phyloP scores from a whole-genome alignment of 371 early-diverging fungal species.

The Sporodiniella umbellata region DNA sequence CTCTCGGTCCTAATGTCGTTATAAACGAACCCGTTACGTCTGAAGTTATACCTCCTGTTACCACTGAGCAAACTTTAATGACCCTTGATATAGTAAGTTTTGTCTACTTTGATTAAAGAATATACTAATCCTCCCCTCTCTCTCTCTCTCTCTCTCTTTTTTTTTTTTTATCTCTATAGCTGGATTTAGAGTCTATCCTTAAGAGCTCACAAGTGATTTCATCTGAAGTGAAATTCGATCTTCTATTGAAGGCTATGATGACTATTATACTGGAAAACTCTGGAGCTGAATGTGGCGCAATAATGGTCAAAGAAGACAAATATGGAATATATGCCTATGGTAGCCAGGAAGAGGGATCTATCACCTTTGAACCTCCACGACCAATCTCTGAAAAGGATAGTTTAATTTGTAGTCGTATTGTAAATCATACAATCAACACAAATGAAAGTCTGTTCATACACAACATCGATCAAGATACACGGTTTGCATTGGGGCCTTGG shows the following conservation, averaged over 20 bases:
- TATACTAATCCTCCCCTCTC: no score
- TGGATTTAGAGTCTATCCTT: constrained; percentile 45
- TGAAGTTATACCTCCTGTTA: constrained; percentile 35
- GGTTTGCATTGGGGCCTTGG: constrained; percentile 46
- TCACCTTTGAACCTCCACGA: constrained; percentile 43
- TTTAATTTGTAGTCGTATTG: constrained; percentile 35
- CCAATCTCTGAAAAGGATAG: constrained; percentile 26
- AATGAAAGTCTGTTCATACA: constrained; percentile 39
- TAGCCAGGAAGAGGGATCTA: constrained; percentile 30
- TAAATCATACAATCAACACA: constrained; percentile 40
- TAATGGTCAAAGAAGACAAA: constrained; percentile 43
- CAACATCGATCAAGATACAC: constrained; percentile 34
- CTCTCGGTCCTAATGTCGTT: constrained; percentile 13
- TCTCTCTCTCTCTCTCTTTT: no score
- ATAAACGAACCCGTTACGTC: constrained; percentile 31
- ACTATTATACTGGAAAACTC: constrained; percentile 45
- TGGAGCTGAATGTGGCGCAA: constrained; percentile 45
- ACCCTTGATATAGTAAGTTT: constrained; percentile 44
- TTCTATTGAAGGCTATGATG: constrained; percentile 39
- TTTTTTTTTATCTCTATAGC: no score
- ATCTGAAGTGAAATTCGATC: constrained; percentile 43
- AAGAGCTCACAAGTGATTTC: constrained; percentile 51
- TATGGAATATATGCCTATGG: constrained; percentile 42
- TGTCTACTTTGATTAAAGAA: no score
- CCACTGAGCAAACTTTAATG: constrained; percentile 40